phyloP scores from a whole-genome alignment of 2,329 filamentous ascomycete species.

The Nothopassalora personata region DNA sequence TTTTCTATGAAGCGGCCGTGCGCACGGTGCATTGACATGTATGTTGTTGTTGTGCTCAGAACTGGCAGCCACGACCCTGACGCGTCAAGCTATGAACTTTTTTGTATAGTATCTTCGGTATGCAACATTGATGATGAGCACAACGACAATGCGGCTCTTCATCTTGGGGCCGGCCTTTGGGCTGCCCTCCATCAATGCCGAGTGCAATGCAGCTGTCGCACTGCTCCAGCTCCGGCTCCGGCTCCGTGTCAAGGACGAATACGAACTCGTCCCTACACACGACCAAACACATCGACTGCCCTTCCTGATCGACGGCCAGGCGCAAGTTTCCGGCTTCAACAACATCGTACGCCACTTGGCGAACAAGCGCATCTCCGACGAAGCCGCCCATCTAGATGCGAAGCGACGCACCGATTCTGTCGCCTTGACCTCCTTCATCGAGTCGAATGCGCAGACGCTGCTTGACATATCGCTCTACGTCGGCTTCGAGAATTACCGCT shows the following conservation, averaged over 20 bases:
- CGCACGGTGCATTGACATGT: neutral
- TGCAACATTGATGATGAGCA: neutral
- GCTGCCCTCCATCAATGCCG: conserved; percentile 82
- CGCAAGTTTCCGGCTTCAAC: conserved; percentile 57
- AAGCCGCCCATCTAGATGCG: neutral
- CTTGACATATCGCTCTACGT: conserved; percentile 85
- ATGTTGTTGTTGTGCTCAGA: neutral
- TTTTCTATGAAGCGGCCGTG: too few species aligned
- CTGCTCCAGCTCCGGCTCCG: conserved; percentile 66
- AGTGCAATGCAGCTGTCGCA: conserved; percentile 78
- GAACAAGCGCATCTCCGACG: conserved; percentile 17
- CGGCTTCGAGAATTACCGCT: conserved; percentile 79
- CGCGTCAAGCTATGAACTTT: neutral
- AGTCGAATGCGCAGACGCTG: conserved; percentile 68
- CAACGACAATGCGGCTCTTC: conserved; percentile 59
- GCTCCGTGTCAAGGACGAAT: conserved; percentile 49
- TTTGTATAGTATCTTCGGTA: neutral
- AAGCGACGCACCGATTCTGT: conserved; percentile 38
- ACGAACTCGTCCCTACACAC: conserved; percentile 63
- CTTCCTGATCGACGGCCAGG: conserved; percentile 48
- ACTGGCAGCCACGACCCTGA: neutral
- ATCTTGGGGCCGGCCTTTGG: conserved; percentile 87
- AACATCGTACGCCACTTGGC: conserved; percentile 56
- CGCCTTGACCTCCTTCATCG: conserved; percentile 52
- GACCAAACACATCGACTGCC: conserved; percentile 25